Evolutionary conservation across 768 basidiomycete genomes (phyloP), one percentile per base, ranked within the genome.

Genomic region (Calocybe gangraenosa): DNA sequence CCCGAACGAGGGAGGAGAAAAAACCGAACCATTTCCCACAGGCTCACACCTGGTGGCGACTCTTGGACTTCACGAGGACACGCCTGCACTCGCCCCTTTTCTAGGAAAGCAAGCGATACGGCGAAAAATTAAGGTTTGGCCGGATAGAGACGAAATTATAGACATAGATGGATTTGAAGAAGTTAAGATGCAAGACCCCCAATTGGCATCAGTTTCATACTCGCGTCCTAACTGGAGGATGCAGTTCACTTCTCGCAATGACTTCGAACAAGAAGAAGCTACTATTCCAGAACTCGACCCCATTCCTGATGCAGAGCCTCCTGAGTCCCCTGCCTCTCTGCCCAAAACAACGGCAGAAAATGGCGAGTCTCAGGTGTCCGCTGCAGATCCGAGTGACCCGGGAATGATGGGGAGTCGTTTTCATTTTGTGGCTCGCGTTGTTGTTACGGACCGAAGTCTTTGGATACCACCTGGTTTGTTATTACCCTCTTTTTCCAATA

Each of bases 31-130:
- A 31, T 40, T 33, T 32, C 49, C 46, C 25, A 52, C 40, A 21
- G 54, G 44, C 33, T 52, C 45, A 20, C 62, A 66, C 52, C 50
- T 76, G 23, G 67, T 61, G 4, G 58, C 65, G 42, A 73, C 68
- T 17, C 63, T 79, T 32, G 78, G 78, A 11, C 54, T 74, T 17
- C 76, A 79, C 44, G 65, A 67, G 17, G 72, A 78, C 41, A 72
- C 71, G 3, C 71, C 76, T 15, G 70, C 74, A 5, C 62, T 79
- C 23, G 78, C 76, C 3, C 64, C 62, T 4, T 75, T 74, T 47
- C 55, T 79, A 2, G 75, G 76, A 8, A 74, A 73, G 53, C 58
- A 64, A 20, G 61, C 65, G 3, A 58, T 61, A 25, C 65, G 71
- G 30, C 66, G 73, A 30, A 58, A 64, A 38, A 75, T 79, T 40